Percentiles rank a stretch among this genome's conserved stretches.
These are phyloP conservation scores for Neocatenulostroma microsporum DNA, from an alignment of 2,329 filamentous ascomycete genomes.

Conservation along the genomic window DNA sequence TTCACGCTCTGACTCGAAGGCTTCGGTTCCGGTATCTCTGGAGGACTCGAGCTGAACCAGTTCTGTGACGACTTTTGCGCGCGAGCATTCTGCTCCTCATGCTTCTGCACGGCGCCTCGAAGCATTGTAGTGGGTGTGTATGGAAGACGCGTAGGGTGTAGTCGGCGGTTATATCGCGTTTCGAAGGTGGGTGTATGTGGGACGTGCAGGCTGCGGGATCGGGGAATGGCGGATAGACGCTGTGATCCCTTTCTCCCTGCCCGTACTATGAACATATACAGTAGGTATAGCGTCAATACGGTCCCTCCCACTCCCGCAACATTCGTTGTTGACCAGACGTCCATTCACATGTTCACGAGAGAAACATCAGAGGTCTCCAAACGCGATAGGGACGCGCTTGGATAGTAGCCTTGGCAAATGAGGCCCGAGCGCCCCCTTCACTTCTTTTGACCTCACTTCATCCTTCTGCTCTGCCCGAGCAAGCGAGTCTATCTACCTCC, in stretches of 20 bases:
- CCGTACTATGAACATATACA: conserved; percentile 25
- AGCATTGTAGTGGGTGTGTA: conserved; percentile 36
- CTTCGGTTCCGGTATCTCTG: conserved; percentile 6
- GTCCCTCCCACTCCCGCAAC: conserved; percentile 1
- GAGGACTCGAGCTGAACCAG: conserved; percentile 39
- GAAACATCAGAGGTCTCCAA: too few species aligned
- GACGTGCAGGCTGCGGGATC: conserved; percentile 13
- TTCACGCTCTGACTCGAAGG: conserved; percentile 8
- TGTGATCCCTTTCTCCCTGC: conserved; percentile 17
- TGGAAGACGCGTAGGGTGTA: conserved; percentile 9
- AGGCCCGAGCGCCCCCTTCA: too few species aligned
- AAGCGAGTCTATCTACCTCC: too few species aligned
- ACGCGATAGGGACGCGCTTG: neutral
- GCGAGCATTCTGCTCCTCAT: conserved; percentile 29
- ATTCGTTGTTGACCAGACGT: neutral
- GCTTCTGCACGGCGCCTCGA: conserved; percentile 33
- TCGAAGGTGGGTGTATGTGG: conserved; percentile 4
- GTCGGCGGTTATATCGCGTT: too few species aligned
- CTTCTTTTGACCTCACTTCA: too few species aligned
- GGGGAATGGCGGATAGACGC: conserved; percentile 19
- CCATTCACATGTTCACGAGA: conserved; percentile 1
- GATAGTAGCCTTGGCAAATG: too few species aligned
- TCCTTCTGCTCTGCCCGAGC: too few species aligned
- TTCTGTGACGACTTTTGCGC: conserved; percentile 38
- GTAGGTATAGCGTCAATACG: conserved; percentile 9